Evolutionary conservation across 176 grass and related monocot genomes (phyloP).

Genomic region (Melocanna baccifera): DNA sequence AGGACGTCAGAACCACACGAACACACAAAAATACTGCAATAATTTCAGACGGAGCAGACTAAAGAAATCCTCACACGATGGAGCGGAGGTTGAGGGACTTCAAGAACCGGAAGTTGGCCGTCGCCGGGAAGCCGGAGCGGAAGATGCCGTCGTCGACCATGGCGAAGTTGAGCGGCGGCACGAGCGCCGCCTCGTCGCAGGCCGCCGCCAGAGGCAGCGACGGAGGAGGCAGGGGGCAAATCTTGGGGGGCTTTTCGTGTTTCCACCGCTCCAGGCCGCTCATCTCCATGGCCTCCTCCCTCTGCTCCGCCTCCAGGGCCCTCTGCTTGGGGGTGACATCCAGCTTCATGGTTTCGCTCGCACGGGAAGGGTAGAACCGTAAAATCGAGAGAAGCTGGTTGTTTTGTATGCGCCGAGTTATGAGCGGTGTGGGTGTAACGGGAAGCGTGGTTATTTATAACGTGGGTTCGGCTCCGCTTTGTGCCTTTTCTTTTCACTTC

Average conservation of each 20-base stretch:
- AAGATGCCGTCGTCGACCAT: slow-evolving; percentile 72
- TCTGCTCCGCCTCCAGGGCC: slow-evolving; percentile 52
- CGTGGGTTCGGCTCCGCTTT: no score
- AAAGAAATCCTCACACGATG: slow-evolving; percentile 55
- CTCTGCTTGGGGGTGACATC: slow-evolving; percentile 52
- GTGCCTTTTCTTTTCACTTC: no score
- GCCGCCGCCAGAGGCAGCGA: neutral
- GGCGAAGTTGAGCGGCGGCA: slow-evolving; percentile 79
- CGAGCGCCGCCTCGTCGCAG: slow-evolving; percentile 30
- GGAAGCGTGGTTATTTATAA: slow-evolving; percentile 44
- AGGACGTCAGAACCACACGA: slow-evolving; percentile 21
- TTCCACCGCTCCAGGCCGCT: slow-evolving; percentile 46
- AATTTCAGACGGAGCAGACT: neutral
- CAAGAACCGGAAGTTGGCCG: slow-evolving; percentile 61
- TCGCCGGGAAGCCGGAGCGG: slow-evolving; percentile 71
- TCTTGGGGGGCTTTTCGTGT: slow-evolving; percentile 39
- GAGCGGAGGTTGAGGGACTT: slow-evolving; percentile 68
- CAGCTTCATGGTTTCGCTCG: slow-evolving; percentile 45
- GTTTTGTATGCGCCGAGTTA: slow-evolving; percentile 12
- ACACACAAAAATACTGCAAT: neutral
- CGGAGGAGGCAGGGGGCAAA: slow-evolving; percentile 17
- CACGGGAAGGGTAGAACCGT: slow-evolving; percentile 23
- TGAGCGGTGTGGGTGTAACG: slow-evolving; percentile 22
- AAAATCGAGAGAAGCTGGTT: neutral
- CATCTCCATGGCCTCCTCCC: slow-evolving; percentile 58